These are phyloP conservation scores for Wickerhamiella nectarea DNA, from an alignment of 805 yeast genomes.

Conservation along the genomic window DNA sequence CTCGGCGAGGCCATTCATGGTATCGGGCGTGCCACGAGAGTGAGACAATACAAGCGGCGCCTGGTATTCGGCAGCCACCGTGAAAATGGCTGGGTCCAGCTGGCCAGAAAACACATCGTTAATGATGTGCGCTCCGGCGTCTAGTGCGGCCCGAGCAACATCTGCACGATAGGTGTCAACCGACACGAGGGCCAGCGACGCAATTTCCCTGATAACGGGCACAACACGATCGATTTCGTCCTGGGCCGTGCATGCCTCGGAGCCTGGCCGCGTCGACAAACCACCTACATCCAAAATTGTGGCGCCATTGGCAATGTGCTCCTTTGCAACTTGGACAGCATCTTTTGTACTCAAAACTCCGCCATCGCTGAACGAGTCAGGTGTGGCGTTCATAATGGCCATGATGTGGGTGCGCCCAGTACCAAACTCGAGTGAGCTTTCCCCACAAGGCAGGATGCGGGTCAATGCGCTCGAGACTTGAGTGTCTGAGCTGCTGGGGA, in stretches of 20 bases:
- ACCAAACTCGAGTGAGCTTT: slow-evolving; percentile 31
- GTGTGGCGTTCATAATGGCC: slow-evolving; percentile 84
- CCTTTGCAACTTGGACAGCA: slow-evolving; percentile 34
- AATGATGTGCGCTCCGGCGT: slow-evolving; percentile 77
- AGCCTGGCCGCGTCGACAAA: slow-evolving; percentile 82
- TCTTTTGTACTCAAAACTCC: slow-evolving; percentile 34
- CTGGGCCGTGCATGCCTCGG: slow-evolving; percentile 42
- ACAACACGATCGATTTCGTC: slow-evolving; percentile 61
- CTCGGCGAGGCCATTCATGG: slow-evolving; percentile 48
- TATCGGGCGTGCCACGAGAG: slow-evolving; percentile 65
- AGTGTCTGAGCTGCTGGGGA: slow-evolving; percentile 28
- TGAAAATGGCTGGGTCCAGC: slow-evolving; percentile 53
- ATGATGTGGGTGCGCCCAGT: slow-evolving; percentile 52
- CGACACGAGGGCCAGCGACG: slow-evolving; percentile 41
- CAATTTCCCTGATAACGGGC: slow-evolving; percentile 42
- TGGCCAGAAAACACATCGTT: slow-evolving; percentile 81
- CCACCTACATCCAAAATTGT: slow-evolving; percentile 86
- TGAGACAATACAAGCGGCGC: slow-evolving; percentile 77
- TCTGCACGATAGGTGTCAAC: slow-evolving; percentile 74
- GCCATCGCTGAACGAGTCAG: slow-evolving; percentile 94
- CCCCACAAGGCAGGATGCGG: slow-evolving; percentile 15
- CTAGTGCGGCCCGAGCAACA: slow-evolving; percentile 58
- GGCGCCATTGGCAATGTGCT: slow-evolving; percentile 48
- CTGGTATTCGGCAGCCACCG: slow-evolving; percentile 45
- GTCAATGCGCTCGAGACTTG: slow-evolving; percentile 19